Base-by-base conservation (phyloP, 1,284 basidiomycete genomes). In the Athelia psychrophila region DNA sequence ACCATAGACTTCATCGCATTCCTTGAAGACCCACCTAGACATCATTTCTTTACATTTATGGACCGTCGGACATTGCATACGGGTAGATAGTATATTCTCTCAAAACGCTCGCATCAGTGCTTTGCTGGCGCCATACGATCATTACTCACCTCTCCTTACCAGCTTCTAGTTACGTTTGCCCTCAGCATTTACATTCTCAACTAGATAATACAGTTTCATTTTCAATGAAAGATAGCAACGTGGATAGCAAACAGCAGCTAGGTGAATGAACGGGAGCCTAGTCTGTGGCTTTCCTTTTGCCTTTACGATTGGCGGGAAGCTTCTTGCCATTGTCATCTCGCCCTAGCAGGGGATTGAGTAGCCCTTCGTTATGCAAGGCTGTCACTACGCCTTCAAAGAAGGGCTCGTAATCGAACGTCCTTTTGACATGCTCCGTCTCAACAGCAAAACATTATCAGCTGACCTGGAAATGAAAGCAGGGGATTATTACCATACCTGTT, bases 331-430 rank as follows among this genome's bases (percentile, higher is more conserved):
- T 60, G 23, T 65, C 63, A 44, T 73, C 70, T 12, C 65, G 57
- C 47, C 69, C 69, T 2, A 80, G 64, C 24, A 78, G 57, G 1
- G 68, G 55, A 42, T 77, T 71, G 27, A 84, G 63, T 27, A 80
- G 52, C 0, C 78, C 80, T 53, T 80, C 78, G 2, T 66, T 55
- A 42, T 81, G 73, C 55, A 83, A 55, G 3, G 65, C 58, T 3
- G 58, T 64, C 1, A 83, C 58, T 54, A 80, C 83, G 44, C 69
- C 71, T 20, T 64, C 66, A 36, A 84, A 66, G 64, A 84, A 83
- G 0, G 80, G 81, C 57, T 81, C 80, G 56, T 84, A 85, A 62
- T 85, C 80, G 57, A 78, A 79, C 9, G 81, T 83, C 19, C 82
- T 67, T 49, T 78, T 80, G 42, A 79, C 56, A 54, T 80, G 74